Evolutionary conservation across 2,329 filamentous ascomycete genomes (phyloP), one percentile per base, ranked within the genome.

Genomic region (Aureobasidium sp.): DNA sequence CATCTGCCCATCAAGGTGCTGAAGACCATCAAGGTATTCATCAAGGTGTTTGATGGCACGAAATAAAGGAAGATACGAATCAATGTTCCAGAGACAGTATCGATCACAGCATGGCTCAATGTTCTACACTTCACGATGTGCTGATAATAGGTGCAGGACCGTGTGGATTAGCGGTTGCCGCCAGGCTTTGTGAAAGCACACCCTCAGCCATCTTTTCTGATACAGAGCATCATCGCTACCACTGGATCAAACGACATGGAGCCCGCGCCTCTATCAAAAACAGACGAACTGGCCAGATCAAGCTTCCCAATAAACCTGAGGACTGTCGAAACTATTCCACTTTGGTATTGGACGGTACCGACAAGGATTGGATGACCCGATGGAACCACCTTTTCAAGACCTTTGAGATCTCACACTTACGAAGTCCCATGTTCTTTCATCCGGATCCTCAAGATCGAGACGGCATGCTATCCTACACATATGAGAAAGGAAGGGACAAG

Each of bases 361-460:
- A 81, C 0, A 74, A 81, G 52, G 69, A 76, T 48, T 93, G 88
- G 88, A 84, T 93, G 78, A 74, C 80, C 10, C 79, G 84, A 42
- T 93, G 89, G 89, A 83, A 88, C 47, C 76, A 79, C 13, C 79
- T 88, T 3, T 93, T 93, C 73, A 77, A 79, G 36, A 82, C 81
- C 2, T 83, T 90, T 47, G 81, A 86, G 53, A 93, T 93, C 50
- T 79, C 81, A 1, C 84, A 91, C 67, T 75, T 94, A 41, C 81
- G 89, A 16, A 91, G 88, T 66, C 89, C 88, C 0, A 89, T 93
- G 86, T 88, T 92, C 68, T 93, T 91, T 76, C 89, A 94, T 69
- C 79, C 90, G 15, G 89, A 93, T 68, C 89, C 89, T 0, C 78
- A 82, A 1, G 89, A 93, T 71, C 79, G 88, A 1, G 89, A 93